Conservation (phyloP, 176 grass and related monocot species). For the Oryza meridionalis region DNA sequence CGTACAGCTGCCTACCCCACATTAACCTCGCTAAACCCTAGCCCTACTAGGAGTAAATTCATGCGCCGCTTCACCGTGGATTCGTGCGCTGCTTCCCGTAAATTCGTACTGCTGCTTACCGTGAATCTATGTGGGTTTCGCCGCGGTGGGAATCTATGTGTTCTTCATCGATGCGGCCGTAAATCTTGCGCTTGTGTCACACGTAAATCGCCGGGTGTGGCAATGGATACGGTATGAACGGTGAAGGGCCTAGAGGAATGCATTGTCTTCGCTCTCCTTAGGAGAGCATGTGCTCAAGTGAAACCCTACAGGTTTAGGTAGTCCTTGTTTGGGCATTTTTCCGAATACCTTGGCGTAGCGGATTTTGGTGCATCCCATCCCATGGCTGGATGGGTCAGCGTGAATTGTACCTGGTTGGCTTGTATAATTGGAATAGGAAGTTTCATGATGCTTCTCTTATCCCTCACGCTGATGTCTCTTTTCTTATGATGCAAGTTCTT, state of each 20-base stretch:
- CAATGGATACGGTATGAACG: neutral
- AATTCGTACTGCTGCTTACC: neutral
- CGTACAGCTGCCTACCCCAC: constrained; percentile 23
- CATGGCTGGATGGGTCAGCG: neutral
- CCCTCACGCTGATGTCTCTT: neutral
- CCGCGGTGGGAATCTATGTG: neutral
- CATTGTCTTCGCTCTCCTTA: neutral
- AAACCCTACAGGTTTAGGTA: neutral
- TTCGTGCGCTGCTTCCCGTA: neutral
- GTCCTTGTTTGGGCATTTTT: neutral
- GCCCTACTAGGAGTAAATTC: neutral
- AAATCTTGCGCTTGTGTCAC: neutral
- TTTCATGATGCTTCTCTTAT: neutral
- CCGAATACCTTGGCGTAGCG: neutral
- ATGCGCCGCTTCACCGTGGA: neutral
- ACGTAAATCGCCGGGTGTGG: neutral
- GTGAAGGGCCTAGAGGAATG: neutral
- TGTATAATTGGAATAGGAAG: neutral
- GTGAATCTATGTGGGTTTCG: neutral
- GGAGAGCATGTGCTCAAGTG: no score
- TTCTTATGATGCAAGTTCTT: neutral
- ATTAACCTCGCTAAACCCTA: constrained; percentile 39
- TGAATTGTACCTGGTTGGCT: neutral
- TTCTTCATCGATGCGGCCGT: neutral
- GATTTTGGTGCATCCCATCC: neutral